Percentiles rank a stretch among this genome's conserved stretches.
phyloP scores from a whole-genome alignment of 805 yeast species.

The Candida hungchunana region DNA sequence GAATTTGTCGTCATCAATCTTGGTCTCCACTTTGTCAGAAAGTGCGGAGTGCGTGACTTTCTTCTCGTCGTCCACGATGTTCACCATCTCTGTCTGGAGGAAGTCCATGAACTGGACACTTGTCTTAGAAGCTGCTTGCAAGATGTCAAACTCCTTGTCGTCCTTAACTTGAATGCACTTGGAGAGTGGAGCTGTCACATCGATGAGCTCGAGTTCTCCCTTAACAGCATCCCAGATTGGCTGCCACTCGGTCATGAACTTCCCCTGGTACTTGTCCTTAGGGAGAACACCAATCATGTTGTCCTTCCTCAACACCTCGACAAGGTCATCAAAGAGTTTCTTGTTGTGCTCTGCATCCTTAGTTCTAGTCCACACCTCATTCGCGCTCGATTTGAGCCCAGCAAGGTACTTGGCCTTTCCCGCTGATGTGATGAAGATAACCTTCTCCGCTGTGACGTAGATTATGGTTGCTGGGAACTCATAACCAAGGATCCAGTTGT shows the following conservation, averaged over 20 bases:
- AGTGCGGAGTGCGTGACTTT: slow-evolving; percentile 69
- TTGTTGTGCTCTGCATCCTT: slow-evolving; percentile 79
- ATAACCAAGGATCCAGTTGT: slow-evolving; percentile 89
- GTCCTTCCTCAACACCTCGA: slow-evolving; percentile 38
- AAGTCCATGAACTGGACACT: slow-evolving; percentile 75
- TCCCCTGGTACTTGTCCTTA: slow-evolving; percentile 79
- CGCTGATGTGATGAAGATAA: slow-evolving; percentile 69
- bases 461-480: slow-evolving; percentile 92
- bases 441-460: slow-evolving; percentile 54
- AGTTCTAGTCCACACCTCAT: slow-evolving; percentile 65
- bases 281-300: slow-evolving; percentile 60
- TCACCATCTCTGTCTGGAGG: slow-evolving; percentile 84
- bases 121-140: slow-evolving; percentile 70
- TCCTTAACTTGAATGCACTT: slow-evolving; percentile 71
- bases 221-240: slow-evolving; percentile 36
- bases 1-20: slow-evolving; percentile 75
- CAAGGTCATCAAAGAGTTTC: slow-evolving; percentile 55
- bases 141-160: slow-evolving; percentile 61
- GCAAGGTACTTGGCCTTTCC: slow-evolving; percentile 80
- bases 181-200: slow-evolving; percentile 50
- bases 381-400: slow-evolving; percentile 45
- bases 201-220: slow-evolving; percentile 42
- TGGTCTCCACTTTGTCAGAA: slow-evolving; percentile 72
- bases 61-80: slow-evolving; percentile 79
- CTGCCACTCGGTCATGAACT: slow-evolving; percentile 80